Conservation (phyloP, 2,329 filamentous ascomycete species). For the Neonectria hederae region DNA sequence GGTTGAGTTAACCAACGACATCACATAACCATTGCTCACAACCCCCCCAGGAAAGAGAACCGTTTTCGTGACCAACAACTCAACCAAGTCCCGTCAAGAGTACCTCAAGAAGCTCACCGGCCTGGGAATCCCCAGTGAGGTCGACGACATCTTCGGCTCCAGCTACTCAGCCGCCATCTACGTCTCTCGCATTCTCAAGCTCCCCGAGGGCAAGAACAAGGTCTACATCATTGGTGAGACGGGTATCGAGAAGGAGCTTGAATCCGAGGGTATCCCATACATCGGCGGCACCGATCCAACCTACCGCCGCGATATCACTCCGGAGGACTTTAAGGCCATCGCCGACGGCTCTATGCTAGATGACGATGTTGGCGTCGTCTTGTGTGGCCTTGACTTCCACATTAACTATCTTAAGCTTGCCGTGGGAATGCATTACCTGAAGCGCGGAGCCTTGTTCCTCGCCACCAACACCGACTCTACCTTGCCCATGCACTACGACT, state of each 20-base stretch:
- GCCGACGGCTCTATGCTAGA: conserved; percentile 82
- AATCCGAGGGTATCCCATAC: conserved; percentile 79
- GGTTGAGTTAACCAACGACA: conserved; percentile 57
- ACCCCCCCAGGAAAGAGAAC: conserved; percentile 78
- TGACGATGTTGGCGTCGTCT: conserved; percentile 87
- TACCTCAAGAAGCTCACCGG: conserved; percentile 90
- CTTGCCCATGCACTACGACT: conserved; percentile 79
- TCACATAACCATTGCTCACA: background rate
- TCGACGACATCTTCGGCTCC: conserved; percentile 95
- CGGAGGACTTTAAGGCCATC: conserved; percentile 81
- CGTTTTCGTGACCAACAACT: conserved; percentile 99
- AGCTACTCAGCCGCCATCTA: conserved; percentile 96
- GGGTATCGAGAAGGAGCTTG: conserved; percentile 90
- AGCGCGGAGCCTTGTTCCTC: conserved; percentile 83
- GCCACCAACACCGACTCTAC: conserved; percentile 95
- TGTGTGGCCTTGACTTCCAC: conserved; percentile 92
- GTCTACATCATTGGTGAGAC: conserved; percentile 93
- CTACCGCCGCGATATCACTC: conserved; percentile 79
- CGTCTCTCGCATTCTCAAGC: conserved; percentile 89
- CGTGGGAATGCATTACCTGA: conserved; percentile 86
- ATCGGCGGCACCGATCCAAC: conserved; percentile 87
- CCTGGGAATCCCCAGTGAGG: conserved; percentile 80
- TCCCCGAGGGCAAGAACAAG: conserved; percentile 83
- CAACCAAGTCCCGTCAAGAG: conserved; percentile 91
- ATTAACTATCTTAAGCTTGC: conserved; percentile 94